Conservation (phyloP, 768 basidiomycete species). For the Russula abietina region DNA sequence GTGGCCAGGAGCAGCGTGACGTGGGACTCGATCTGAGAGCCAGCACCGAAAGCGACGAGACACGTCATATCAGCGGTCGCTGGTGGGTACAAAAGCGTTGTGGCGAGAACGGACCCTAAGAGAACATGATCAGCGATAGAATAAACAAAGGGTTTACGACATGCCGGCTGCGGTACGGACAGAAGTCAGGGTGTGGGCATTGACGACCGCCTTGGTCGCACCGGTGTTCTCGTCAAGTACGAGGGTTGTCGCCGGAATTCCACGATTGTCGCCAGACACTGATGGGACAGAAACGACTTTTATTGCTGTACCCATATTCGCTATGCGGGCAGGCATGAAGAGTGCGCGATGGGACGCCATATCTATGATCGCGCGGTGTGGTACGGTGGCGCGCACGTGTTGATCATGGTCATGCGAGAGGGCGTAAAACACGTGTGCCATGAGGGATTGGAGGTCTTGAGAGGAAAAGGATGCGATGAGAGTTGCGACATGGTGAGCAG, state of each 20-base stretch:
- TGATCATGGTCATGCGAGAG: neutral
- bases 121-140: neutral
- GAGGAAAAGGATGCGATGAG: slow-evolving; percentile 44
- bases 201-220: slow-evolving; percentile 65
- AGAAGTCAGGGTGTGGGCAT: slow-evolving; percentile 72
- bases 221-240: slow-evolving; percentile 70
- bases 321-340: slow-evolving; percentile 78
- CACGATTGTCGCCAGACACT: slow-evolving; percentile 36
- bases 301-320: slow-evolving; percentile 49
- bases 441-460: slow-evolving; percentile 33
- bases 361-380: slow-evolving; percentile 51
- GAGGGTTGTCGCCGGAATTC: slow-evolving; percentile 72
- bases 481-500: slow-evolving; percentile 49
- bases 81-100: slow-evolving; percentile 30
- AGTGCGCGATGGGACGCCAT: slow-evolving; percentile 52
- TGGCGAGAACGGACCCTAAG: slow-evolving; percentile 64
- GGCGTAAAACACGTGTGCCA: slow-evolving; percentile 25
- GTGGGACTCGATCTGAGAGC: slow-evolving; percentile 65
- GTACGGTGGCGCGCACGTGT: slow-evolving; percentile 28
- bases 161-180: slow-evolving; percentile 76
- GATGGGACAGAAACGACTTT: slow-evolving; percentile 80
- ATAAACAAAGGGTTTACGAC: slow-evolving; percentile 16
- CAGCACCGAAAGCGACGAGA: slow-evolving; percentile 66
- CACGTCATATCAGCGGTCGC: slow-evolving; percentile 32
- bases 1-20: slow-evolving; percentile 26